Evolutionary conservation across 2,329 filamentous ascomycete genomes (phyloP).

Genomic region (Cladosporium halotolerans): DNA sequence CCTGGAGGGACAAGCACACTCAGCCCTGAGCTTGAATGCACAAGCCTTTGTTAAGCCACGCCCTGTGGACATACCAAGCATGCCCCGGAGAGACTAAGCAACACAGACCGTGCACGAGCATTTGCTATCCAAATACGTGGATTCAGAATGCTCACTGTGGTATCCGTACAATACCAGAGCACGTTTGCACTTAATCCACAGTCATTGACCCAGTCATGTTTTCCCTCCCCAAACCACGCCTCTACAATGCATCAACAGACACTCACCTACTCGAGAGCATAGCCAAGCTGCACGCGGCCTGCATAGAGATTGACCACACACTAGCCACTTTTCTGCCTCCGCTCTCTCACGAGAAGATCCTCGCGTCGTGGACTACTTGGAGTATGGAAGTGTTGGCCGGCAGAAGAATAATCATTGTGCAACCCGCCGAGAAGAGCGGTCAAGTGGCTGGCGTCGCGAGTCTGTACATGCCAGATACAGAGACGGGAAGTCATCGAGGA

Average conservation of each 20-base stretch:
- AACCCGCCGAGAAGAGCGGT: conserved; percentile 5
- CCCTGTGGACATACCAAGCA: neutral
- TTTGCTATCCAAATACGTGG: no score
- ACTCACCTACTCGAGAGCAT: conserved; percentile 51
- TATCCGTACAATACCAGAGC: no score
- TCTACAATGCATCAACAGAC: conserved; percentile 31
- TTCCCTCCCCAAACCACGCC: conserved; percentile 13
- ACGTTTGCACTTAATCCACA: no score
- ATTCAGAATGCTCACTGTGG: no score
- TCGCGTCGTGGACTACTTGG: conserved; percentile 51
- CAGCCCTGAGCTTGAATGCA: neutral
- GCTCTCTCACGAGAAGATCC: conserved; percentile 50
- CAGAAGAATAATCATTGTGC: conserved; percentile 44
- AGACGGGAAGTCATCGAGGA: conserved; percentile 53
- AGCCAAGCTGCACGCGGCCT: conserved; percentile 52
- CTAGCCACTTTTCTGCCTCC: conserved; percentile 57
- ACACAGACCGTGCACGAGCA: neutral
- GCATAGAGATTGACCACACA: conserved; percentile 53
- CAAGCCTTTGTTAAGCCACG: neutral
- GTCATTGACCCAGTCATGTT: neutral
- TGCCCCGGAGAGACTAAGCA: no score
- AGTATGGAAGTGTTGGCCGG: conserved; percentile 44
- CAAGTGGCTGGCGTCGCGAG: conserved; percentile 54
- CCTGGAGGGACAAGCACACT: no score
- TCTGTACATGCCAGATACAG: conserved; percentile 45